Evolutionary conservation across 2,329 filamentous ascomycete genomes (phyloP).

Genomic region (Blastomyces emzantsi): DNA sequence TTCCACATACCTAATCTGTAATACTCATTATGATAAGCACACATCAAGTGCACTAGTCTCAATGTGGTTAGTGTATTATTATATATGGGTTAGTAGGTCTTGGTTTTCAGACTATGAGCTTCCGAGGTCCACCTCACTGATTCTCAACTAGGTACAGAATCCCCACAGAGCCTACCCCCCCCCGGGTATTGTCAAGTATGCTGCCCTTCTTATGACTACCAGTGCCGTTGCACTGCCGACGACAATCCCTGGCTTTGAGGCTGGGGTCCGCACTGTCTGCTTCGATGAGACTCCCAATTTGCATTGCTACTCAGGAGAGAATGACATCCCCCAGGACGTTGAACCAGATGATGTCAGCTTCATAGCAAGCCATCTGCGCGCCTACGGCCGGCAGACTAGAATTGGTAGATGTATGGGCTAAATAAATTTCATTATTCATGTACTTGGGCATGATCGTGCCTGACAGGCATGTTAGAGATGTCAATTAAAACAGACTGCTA

Average conservation of each 20-base stretch:
- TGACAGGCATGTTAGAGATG: not conserved
- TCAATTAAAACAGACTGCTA: not conserved
- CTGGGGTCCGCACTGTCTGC: not conserved
- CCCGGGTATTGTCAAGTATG: too few relatives aligned
- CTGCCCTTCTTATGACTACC: not conserved
- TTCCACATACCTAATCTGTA: too few relatives aligned
- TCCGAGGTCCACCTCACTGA: too few relatives aligned
- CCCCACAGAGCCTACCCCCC: too few relatives aligned
- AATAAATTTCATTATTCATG: not conserved
- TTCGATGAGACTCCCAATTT: slow-evolving; percentile 1
- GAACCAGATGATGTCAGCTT: not conserved
- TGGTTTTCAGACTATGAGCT: too few relatives aligned
- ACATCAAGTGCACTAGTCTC: too few relatives aligned
- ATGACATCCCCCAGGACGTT: slow-evolving; percentile 4
- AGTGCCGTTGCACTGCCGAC: not conserved
- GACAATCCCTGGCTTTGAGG: not conserved
- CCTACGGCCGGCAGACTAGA: slow-evolving; percentile 5
- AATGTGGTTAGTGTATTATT: too few relatives aligned
- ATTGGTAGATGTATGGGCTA: slow-evolving; percentile 6
- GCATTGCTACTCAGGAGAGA: slow-evolving; percentile 1
- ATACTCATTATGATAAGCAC: too few relatives aligned
- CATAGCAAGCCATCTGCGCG: slow-evolving; percentile 6
- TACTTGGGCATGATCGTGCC: not conserved
- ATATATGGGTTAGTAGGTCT: too few relatives aligned
- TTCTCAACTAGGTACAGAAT: too few relatives aligned